Base-by-base conservation (phyloP, 257 asterid species). In the Rehmannia glutinosa region DNA sequence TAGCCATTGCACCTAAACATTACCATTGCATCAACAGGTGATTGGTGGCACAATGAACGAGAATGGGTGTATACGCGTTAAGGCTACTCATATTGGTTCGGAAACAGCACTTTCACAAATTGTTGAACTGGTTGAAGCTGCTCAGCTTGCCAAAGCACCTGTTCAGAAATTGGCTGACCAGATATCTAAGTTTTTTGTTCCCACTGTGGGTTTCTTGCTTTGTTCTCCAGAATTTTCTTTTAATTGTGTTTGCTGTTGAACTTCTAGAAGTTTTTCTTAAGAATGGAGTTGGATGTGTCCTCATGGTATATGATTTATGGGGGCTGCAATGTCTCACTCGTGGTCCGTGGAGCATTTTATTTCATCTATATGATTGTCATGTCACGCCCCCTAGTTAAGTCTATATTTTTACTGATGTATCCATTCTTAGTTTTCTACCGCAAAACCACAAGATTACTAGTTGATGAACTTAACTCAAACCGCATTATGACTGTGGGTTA, bases 141-240 rank as follows among this genome's bases (percentile, higher is more conserved):
- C 99, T 79, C 97, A 90, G 84, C 97, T 93, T 70, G 97, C 99
- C 46, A 88, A 87, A 83, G 96, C 97, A 78, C 98, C 97, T 71
- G 98, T 93, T 53, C 98, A 93, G 84, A 93, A 90, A 84, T 81
- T 93, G 78, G 98, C 98, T 79, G 98, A 93, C 73, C 96, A 86
- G 82, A 93, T 93, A 66, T 87, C 99, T 16, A 86, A 77, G 78
- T 75, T 83, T 71, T 93, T 93, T 83, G 97, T 93, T 62, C 99
- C 99, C 30, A 86, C 85, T 3, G 99, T 90, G 80, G 83, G 97
- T 81, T 68, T 42, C 42, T 63, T 50, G 45, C 16, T 62, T 66
- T 36, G 6, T 47, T 69, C 21, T 66, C 11, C 12, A 7, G 0
- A 41, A 20, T 51, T 58, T 49, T 58, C 8, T 30, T 62, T 36